Evolutionary conservation across 768 basidiomycete species (phyloP), one percentile per base, ranked within the genome.

Genomic region (Austroboletus eburneus): DNA sequence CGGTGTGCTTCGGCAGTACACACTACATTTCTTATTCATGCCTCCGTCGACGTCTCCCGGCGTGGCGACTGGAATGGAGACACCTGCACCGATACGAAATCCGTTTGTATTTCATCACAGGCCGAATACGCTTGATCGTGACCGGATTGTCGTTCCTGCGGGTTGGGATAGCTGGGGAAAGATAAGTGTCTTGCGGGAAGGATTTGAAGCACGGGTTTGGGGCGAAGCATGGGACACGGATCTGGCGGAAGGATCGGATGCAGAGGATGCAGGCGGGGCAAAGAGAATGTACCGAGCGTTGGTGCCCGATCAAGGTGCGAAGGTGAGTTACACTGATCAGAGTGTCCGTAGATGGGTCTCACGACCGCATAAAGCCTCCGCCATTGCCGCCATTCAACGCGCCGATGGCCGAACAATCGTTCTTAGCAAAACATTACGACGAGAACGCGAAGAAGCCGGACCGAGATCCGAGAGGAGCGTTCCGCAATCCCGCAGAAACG

Each of bases 131-230:
- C 72, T 98, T 38, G 96, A 98, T 62, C 82, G 96, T 25, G 94
- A 97, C 59, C 84, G 81, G 12, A 85, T 97, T 42, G 80, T 96
- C 36, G 83, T 98, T 6, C 96, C 95, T 1, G 80, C 91, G 2
- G 96, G 96, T 1, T 99, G 96, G 96, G 96, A 98, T 61, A 91
- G 88, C 55, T 96, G 91, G 89, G 93, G 94, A 0, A 98, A 97
- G 72, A 95, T 97, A 47, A 73, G 77, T 3, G 86, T 97, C 1
- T 69, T 98, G 45, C 71, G 92, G 46, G 96, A 98, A 33, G 89
- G 89, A 1, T 99, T 97, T 57, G 92, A 96, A 43, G 82, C 88
- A 1, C 83, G 80, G 50, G 60, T 72, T 39, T 87, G 85, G 82
- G 86, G 83, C 4, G 85, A 87, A 47, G 85, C 81, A 33, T 91